Conservation (phyloP, 306 rosid species). For the Begonia loranthoides region DNA sequence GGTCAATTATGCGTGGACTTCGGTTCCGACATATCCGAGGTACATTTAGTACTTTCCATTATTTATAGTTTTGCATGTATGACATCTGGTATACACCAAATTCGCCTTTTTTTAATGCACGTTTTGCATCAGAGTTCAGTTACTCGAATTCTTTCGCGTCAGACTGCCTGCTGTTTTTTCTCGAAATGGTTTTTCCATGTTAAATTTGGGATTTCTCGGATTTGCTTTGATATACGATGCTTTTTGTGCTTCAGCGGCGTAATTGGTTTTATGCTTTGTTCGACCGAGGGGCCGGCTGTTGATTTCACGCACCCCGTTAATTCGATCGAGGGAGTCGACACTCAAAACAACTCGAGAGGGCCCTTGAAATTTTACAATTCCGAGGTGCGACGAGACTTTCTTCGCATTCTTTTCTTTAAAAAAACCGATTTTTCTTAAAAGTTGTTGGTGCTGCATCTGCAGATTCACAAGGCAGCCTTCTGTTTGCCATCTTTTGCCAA, state of each 20-base stretch:
- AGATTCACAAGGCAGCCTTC: constrained; percentile 88
- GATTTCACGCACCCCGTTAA: constrained; percentile 82
- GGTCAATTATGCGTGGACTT: constrained; percentile 88
- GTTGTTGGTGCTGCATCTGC: constrained; percentile 3
- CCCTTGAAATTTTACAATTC: constrained; percentile 77
- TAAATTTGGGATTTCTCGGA: constrained; percentile 2
- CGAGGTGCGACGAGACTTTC: constrained; percentile 34
- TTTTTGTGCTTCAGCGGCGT: constrained; percentile 51
- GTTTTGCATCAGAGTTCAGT: neutral
- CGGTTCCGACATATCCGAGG: constrained; percentile 96
- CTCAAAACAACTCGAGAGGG: constrained; percentile 15
- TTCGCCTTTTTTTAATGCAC: neutral
- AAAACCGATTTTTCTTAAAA: neutral
- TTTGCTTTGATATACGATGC: neutral
- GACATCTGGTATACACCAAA: neutral
- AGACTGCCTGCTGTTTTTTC: neutral
- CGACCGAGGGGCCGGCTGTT: constrained; percentile 80
- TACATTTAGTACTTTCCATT: neutral
- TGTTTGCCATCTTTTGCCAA: constrained; percentile 90
- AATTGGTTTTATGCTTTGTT: constrained; percentile 92
- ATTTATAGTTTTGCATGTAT: too few relatives aligned
- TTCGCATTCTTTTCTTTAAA: neutral
- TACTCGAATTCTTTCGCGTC: neutral
- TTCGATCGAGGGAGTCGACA: constrained; percentile 37
- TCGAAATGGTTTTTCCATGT: neutral